Evolutionary conservation across 495 filamentous ascomycete species (phyloP), one percentile per base, ranked within the genome.

Genomic region (Penicillium bialowiezense): DNA sequence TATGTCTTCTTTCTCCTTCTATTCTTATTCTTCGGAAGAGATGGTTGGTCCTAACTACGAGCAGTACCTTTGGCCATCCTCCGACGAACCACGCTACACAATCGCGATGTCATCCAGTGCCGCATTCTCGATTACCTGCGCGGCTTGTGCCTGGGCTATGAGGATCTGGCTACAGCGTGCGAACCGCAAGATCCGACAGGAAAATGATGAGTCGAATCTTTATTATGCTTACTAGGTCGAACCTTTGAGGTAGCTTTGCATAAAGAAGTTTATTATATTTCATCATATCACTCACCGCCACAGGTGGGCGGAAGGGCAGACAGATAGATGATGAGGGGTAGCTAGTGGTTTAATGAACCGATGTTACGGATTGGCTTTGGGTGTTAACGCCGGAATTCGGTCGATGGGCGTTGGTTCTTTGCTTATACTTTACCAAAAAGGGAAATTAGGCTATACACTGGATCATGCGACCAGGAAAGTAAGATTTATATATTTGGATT

Each of bases 61-160:
- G 26, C 20, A 66, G 32, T 83, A 82, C 61, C 69, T 84, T 55
- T 84, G 74, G 38, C 79, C 78, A 4, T 56, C 71, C 8, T 69
- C 59, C 21, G 66, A 74, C 5, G 76, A 62, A 18, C 79, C 81
- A 7, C 67, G 74, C 18, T 83, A 72, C 44, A 53, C 56, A 7
- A 71, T 63, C 14, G 71, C 69, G 12, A 78, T 68, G 65, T 70
- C 50, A 41, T 59, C 71, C n/a, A 78, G 70, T 28, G 69, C 79
- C 0, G 77, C 62, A 2, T 72, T 79, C 33, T 76, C 73, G 36
- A 24, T 68, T n/a, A 53, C 57, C n/a, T 62, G 60, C 12, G 51
- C 52, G 9, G 47, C 73, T 1, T 49, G 70, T 10, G 77, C 78
- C 0, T 66, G 80, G 48, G 39, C 60, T 1, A 58, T 75, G 52